A percentile compares a stretch with the other conserved stretches of the same genome.
Conservation (phyloP, 257 asterid species). For the Solanum lycopersicoides region DNA sequence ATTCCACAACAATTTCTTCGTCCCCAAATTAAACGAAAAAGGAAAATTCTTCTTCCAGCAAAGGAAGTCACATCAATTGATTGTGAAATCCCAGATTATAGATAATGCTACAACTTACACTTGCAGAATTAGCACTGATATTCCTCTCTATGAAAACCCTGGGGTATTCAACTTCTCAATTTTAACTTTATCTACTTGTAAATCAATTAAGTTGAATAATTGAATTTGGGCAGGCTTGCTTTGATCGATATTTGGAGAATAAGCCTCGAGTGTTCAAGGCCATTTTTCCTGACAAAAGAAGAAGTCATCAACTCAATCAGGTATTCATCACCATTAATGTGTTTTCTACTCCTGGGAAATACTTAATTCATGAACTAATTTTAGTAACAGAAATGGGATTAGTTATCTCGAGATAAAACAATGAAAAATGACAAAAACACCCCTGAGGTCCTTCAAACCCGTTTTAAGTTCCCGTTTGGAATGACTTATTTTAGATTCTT, state of each 20-base stretch:
- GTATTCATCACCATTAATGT: constrained; percentile 11
- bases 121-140: constrained; percentile 67
- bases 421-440: too few species aligned
- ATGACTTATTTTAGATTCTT: too few species aligned
- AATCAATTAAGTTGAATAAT: not conserved
- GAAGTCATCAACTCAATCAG: constrained; percentile 78
- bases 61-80: not conserved
- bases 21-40: not conserved
- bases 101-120: constrained; percentile 33
- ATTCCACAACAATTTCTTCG: not conserved
- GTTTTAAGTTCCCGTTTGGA: too few species aligned
- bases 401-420: too few species aligned
- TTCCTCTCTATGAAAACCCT: constrained; percentile 65
- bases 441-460: too few species aligned
- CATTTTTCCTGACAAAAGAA: constrained; percentile 77
- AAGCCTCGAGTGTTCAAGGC: constrained; percentile 81
- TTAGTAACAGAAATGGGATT: too few species aligned
- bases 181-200: not conserved
- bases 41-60: not conserved
- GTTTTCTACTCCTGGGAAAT: too few species aligned
- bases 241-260: constrained; percentile 83
- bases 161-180: constrained; percentile 31
- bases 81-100: not conserved
- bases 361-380: too few species aligned
- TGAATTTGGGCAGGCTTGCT: constrained; percentile 48